Percentiles rank a stretch among this genome's conserved stretches.
phyloP scores from a whole-genome alignment of 1,284 basidiomycete genomes.

The Tetrapyrgos nigripes region DNA sequence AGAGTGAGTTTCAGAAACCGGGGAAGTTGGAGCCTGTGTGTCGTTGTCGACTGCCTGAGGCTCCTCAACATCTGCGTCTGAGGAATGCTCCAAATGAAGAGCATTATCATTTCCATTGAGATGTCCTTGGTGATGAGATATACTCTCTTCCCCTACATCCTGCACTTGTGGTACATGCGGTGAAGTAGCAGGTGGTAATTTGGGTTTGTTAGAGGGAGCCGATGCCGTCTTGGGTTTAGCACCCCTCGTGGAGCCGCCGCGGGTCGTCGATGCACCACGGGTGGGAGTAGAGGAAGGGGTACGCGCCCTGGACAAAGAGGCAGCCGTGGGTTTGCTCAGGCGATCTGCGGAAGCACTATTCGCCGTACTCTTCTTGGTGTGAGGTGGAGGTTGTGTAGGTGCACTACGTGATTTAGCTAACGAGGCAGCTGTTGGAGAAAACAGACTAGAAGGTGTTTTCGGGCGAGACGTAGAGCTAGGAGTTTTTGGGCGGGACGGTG shows the following conservation, averaged over 20 bases:
- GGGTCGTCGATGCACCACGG: slow-evolving; percentile 1
- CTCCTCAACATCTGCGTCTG: neutral
- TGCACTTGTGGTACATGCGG: neutral
- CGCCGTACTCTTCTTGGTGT: slow-evolving; percentile 57
- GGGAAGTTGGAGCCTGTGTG: slow-evolving; percentile 1
- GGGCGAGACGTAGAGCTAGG: slow-evolving; percentile 35
- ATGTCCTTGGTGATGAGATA: no score
- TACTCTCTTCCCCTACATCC: no score
- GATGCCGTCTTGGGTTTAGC: slow-evolving; percentile 25
- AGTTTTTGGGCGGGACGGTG: slow-evolving; percentile 34
- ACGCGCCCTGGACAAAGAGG: slow-evolving; percentile 56
- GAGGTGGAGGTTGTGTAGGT: slow-evolving; percentile 48
- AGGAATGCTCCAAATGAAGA: neutral
- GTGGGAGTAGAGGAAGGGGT: slow-evolving; percentile 26
- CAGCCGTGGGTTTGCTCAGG: slow-evolving; percentile 78
- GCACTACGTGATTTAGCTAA: slow-evolving; percentile 68
- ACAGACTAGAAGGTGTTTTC: slow-evolving; percentile 56
- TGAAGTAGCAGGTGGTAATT: slow-evolving; percentile 2
- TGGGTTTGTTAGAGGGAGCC: slow-evolving; percentile 5
- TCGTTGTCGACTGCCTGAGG: neutral
- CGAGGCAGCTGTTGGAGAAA: slow-evolving; percentile 80
- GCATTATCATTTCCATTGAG: no score
- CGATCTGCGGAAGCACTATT: slow-evolving; percentile 60
- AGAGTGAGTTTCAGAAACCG: neutral
- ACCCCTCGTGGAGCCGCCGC: slow-evolving; percentile 26